These are phyloP conservation scores for Cystobasidiaceae sp. DNA, from an alignment of 1,284 basidiomycete species.

Conservation along the genomic window DNA sequence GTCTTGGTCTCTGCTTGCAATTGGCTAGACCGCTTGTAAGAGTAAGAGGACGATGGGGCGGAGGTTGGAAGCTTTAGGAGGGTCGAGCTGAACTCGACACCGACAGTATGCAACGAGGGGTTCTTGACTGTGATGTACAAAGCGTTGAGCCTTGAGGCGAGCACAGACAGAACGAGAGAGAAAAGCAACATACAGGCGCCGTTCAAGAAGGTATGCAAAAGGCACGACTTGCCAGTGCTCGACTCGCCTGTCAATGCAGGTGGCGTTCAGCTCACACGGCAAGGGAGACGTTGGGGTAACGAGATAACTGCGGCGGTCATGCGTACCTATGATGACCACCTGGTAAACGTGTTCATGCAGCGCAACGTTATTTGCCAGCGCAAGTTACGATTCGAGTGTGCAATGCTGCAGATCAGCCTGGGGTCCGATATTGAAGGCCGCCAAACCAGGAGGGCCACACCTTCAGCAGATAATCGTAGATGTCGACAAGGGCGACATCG, in stretches of 20 bases:
- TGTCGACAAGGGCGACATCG: slow-evolving; percentile 27
- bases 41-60: neutral
- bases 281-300: no score
- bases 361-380: neutral
- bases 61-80: slow-evolving; percentile 39
- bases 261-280: no score
- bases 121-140: slow-evolving; percentile 69
- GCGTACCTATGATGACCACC: slow-evolving; percentile 29
- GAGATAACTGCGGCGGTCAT: neutral
- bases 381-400: neutral
- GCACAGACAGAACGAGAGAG: neutral
- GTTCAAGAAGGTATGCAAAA: slow-evolving; percentile 91
- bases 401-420: neutral
- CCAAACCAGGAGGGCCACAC: neutral
- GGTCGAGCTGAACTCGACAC: slow-evolving; percentile 43
- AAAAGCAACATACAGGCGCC: slow-evolving; percentile 63
- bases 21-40: slow-evolving; percentile 21
- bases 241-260: slow-evolving; percentile 67
- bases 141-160: neutral
- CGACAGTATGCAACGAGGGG: slow-evolving; percentile 94
- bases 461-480: slow-evolving; percentile 33
- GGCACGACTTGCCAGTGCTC: slow-evolving; percentile 91
- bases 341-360: neutral
- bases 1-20: slow-evolving; percentile 34
- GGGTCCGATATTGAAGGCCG: neutral